Evolutionary conservation across 768 basidiomycete genomes (phyloP).

Genomic region (Panus rudis): DNA sequence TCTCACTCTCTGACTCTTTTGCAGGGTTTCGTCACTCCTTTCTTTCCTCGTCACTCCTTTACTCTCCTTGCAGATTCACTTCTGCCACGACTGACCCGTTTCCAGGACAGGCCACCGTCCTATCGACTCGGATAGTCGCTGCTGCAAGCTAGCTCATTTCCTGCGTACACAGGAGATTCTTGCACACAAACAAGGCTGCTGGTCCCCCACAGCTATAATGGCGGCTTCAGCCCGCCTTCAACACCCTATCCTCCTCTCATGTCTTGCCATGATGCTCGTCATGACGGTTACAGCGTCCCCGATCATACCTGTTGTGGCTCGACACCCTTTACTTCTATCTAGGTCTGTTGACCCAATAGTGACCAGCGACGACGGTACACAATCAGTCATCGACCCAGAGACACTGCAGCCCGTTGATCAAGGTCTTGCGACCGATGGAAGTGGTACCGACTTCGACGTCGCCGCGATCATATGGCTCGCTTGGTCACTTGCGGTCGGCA

Average conservation of each 20-base stretch:
- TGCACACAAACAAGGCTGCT: neutral
- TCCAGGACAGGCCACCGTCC: no score
- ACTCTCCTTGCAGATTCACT: no score
- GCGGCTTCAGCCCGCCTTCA: neutral
- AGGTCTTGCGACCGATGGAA: conserved; percentile 51
- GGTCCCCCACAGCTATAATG: neutral
- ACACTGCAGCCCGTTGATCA: conserved; percentile 43
- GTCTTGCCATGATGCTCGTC: neutral
- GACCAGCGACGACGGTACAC: conserved; percentile 24
- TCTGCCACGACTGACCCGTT: no score
- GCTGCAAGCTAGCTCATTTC: no score
- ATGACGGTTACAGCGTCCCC: neutral
- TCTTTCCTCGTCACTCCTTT: no score
- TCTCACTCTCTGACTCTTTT: no score
- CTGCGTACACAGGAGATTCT: no score
- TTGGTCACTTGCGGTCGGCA: conserved; percentile 44
- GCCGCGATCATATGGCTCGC: conserved; percentile 53
- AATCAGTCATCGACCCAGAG: conserved; percentile 35
- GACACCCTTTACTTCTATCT: neutral
- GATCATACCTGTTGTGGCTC: neutral
- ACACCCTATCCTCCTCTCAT: neutral
- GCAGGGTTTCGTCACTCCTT: no score
- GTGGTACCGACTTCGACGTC: conserved; percentile 38
- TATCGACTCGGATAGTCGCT: no score
- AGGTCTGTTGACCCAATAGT: conserved; percentile 5